Evolutionary conservation across 495 filamentous ascomycete species (phyloP).

Genomic region (Penicillium waksmanii): DNA sequence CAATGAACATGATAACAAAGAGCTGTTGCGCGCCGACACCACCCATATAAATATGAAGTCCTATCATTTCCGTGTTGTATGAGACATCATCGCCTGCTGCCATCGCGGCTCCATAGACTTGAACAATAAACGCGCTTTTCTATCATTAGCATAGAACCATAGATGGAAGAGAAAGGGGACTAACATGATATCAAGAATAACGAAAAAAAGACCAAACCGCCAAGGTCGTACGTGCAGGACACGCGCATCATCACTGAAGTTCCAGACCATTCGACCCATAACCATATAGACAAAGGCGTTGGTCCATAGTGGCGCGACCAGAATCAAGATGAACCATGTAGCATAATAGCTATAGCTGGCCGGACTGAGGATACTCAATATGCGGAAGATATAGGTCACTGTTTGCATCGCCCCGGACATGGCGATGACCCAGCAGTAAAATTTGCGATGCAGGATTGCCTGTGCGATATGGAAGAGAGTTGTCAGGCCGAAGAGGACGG

Average conservation of each 20-base stretch:
- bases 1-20: constrained; percentile 51
- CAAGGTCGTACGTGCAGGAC: constrained; percentile 14
- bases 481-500: constrained; percentile 44
- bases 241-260: constrained; percentile 17
- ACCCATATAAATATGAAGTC: constrained; percentile 55
- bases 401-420: constrained; percentile 47
- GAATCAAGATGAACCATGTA: constrained; percentile 37
- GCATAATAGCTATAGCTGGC: constrained; percentile 23
- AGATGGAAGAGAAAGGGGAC: not conserved
- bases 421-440: constrained; percentile 57
- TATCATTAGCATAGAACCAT: not conserved
- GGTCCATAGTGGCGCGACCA: constrained; percentile 25
- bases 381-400: constrained; percentile 41
- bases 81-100: constrained; percentile 11
- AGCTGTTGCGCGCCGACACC: constrained; percentile 55
- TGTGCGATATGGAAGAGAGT: constrained; percentile 42
- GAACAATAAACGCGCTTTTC: constrained; percentile 26
- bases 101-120: constrained; percentile 19
- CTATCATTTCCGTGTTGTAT: constrained; percentile 30
- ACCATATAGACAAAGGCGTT: constrained; percentile 31
- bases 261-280: constrained; percentile 26
- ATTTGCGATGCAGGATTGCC: constrained; percentile 41
- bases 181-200: constrained; percentile 22
- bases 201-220: constrained; percentile 20
- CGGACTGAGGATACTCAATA: constrained; percentile 28